Conservation (phyloP, 2,329 filamentous ascomycete genomes). For the Calonectria ilicicola region DNA sequence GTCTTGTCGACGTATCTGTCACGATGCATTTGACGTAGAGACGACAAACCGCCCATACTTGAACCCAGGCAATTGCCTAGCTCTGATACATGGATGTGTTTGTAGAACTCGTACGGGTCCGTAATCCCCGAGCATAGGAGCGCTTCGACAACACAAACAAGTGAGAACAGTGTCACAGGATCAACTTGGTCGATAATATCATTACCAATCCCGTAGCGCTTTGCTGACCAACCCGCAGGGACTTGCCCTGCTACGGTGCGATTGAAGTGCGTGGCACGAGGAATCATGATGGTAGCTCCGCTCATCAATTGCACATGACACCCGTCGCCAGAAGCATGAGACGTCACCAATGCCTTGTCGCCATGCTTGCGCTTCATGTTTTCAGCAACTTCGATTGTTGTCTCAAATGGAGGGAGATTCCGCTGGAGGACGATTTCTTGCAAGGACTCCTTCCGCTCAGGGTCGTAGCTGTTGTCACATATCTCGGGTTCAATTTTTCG, state of each 20-base stretch:
- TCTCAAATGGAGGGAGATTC: slow-evolving; percentile 96
- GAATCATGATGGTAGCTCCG: slow-evolving; percentile 93
- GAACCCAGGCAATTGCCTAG: slow-evolving; percentile 99
- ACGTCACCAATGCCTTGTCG: slow-evolving; percentile 93
- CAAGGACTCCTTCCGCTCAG: slow-evolving; percentile 97
- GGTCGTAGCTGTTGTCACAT: slow-evolving; percentile 92
- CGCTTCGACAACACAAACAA: slow-evolving; percentile 92
- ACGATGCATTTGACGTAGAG: slow-evolving; percentile 97
- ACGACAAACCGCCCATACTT: slow-evolving; percentile 94
- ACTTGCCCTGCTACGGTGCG: slow-evolving; percentile 97
- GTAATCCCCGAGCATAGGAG: slow-evolving; percentile 94
- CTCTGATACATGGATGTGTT: slow-evolving; percentile 98
- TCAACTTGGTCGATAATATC: slow-evolving; percentile 99
- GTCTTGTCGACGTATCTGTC: slow-evolving; percentile 97
- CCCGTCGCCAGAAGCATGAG: slow-evolving; percentile 92
- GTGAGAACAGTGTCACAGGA: slow-evolving; percentile 93
- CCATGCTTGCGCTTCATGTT: slow-evolving; percentile 98
- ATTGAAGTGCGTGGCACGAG: slow-evolving; percentile 96
- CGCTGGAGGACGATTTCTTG: slow-evolving; percentile 98
- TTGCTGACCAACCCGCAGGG: slow-evolving; percentile 96
- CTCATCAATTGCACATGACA: slow-evolving; percentile 95
- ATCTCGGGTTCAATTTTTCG: slow-evolving; percentile 97
- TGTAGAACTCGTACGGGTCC: slow-evolving; percentile 99
- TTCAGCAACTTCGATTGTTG: slow-evolving; percentile 95
- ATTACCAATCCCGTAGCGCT: slow-evolving; percentile 94